Base-by-base conservation (phyloP, 163 green algal genomes). In the Chloromonas sp. region DNA sequence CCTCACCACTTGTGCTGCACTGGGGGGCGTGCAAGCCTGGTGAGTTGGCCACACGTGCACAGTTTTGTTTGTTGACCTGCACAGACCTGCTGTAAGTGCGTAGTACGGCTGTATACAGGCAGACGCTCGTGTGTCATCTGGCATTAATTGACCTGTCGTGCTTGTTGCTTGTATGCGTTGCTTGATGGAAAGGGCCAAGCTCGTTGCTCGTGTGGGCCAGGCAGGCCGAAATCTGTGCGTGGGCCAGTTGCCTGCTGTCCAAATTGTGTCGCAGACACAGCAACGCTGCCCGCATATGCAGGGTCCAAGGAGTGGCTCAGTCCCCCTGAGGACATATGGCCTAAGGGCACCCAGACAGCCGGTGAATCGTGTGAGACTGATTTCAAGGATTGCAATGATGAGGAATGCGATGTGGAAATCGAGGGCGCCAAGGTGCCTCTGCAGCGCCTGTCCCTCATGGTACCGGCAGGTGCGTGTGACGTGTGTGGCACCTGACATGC, bases 1-100 rank as follows among this genome's bases (percentile, higher is more conserved):
- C 94, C 1, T 89, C 88, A 3, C 81, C 91, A 0, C 58, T 96
- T 14, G 89, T 98, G 66, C 87, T 98, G 90, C 96, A 98, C 90
- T 98, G 96, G 96, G 96, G 95, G 13, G 90, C 96, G 66, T 87
- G 80, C 83, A 87, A 85, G 71, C 87, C 85, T 58, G 88, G 90
- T 90, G 78, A 81, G 88, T 36, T 70, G 8, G 1, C 60, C 58
- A 61, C 66, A n/a, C 66, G 5, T 8, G 8, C 66, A 76, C 8
- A 8, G 8, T 76, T 8, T 76, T 76, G 66, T 76, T 8, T 11
- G 8, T 11, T n/a, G 8, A 76, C 5, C 66, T 76, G 8, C 66
- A 76, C 66, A 76, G 8, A 76, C 8, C 5, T 11, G 11, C 66
- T 76, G 8, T n/a, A 8, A 76, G 66, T 8, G 8, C 11, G 66